A percentile compares a stretch with the other conserved stretches of the same genome.
Evolutionary conservation across 2,329 filamentous ascomycete genomes (phyloP).

Genomic region (Teratosphaeria epicoccoides): DNA sequence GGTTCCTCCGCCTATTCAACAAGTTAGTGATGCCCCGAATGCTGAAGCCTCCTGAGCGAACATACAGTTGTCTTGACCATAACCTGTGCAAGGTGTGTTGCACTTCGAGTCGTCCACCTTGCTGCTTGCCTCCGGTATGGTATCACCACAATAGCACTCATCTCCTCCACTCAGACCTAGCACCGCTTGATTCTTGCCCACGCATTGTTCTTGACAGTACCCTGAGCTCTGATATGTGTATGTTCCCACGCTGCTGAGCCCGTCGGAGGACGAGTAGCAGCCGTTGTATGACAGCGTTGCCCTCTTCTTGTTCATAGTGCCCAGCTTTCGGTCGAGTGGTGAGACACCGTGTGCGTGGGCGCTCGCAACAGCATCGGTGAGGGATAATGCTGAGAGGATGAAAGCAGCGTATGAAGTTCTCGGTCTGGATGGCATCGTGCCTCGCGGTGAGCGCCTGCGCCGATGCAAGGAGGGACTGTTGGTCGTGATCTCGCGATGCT

Average conservation of each 20-base stretch:
- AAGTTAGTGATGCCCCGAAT: conserved; percentile 1
- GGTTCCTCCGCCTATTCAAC: conserved; percentile 45
- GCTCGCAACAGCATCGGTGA: conserved; percentile 1
- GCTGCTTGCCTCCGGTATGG: conserved; percentile 49
- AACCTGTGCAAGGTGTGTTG: conserved; percentile 55
- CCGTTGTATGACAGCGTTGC: conserved; percentile 28
- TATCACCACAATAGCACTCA: conserved; percentile 63
- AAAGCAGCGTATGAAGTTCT: conserved; percentile 7
- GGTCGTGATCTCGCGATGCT: background rate
- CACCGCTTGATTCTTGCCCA: conserved; percentile 41
- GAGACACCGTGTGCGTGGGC: conserved; percentile 3
- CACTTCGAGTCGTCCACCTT: conserved; percentile 52
- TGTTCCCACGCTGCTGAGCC: conserved; percentile 37
- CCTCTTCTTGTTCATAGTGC: background rate
- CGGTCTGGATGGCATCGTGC: conserved; percentile 15
- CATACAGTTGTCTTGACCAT: conserved; percentile 50
- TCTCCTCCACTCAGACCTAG: conserved; percentile 51
- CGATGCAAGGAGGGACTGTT: conserved; percentile 11
- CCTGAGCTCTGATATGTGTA: conserved; percentile 46
- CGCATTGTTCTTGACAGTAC: conserved; percentile 45
- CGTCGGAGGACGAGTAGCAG: conserved; percentile 42
- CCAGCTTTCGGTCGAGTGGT: background rate
- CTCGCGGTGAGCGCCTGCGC: conserved; percentile 4
- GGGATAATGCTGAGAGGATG: conserved; percentile 7
- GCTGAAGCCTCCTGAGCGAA: background rate